Conservation (phyloP, 495 filamentous ascomycete species). For the Aspergillus sclerotiicarbonarius region DNA sequence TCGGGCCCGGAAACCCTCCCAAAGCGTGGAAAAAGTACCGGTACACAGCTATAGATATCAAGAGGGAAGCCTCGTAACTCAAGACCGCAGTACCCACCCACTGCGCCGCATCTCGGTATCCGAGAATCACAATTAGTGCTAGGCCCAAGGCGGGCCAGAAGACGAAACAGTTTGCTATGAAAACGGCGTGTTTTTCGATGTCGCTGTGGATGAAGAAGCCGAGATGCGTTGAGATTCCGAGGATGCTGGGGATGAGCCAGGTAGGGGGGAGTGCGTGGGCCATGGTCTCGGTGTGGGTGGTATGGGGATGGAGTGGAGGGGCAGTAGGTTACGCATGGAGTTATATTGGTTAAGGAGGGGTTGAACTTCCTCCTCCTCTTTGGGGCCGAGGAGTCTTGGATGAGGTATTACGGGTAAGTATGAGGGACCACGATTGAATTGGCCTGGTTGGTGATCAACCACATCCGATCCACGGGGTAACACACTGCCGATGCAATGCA, state of each 20-base stretch:
- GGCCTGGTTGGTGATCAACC: not conserved
- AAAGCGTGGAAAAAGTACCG: constrained; percentile 12
- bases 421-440: no score
- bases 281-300: not conserved
- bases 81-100: not conserved
- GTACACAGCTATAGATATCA: constrained; percentile 13
- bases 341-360: no score
- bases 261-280: not conserved
- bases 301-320: not conserved
- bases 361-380: no score
- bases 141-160: not conserved
- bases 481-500: not conserved
- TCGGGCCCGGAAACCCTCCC: constrained; percentile 3
- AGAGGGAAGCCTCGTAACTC: constrained; percentile 4
- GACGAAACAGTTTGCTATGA: constrained; percentile 1
- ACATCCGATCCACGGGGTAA: not conserved
- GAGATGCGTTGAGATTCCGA: constrained; percentile 24
- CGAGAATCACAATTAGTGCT: not conserved
- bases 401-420: no score
- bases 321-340: no score
- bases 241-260: not conserved
- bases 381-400: no score
- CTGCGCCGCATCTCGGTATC: not conserved
- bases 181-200: constrained; percentile 8
- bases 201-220: constrained; percentile 46